Evolutionary conservation across 2,329 filamentous ascomycete species (phyloP), one percentile per base, ranked within the genome.

Genomic region (Pseudodiploospora longispora): DNA sequence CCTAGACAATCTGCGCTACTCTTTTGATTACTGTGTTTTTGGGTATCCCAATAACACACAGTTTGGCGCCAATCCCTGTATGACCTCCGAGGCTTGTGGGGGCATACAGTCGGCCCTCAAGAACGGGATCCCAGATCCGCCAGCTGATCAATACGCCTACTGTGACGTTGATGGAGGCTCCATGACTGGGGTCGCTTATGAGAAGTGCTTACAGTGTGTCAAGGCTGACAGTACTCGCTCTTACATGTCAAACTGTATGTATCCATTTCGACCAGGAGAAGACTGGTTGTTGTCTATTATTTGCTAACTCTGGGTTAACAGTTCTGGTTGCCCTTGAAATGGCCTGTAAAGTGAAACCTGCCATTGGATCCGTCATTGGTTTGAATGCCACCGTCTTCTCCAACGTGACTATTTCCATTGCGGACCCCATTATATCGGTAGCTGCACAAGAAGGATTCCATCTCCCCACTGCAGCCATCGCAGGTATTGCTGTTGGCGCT

Each of bases 1-100:
- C 27, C 10, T 10, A 78, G 75, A 79, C 50, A 78, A 79, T 50
- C 55, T 77, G 36, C 64, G 74, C 49, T 78, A 74, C 54, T 63
- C 69, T 9, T 64, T 77, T 37, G 66, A 71, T 44, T 70, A 70
- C 48, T 79, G 75, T 54, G 52, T 78, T 38, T 74, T 76, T 52
- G 71, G 68, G 7, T 74, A 66, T 45, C 73, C 70, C 10, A 71
- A 78, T 48, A 70, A 65, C 36, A 67, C 68, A 0, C 62, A 57
- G 12, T 56, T 69, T 7, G 64, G 61, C 6, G 69, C 69, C 1
- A 69, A 63, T 9, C 74, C 74, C 1, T 79, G 75, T 56, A 64
- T 67, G 34, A 77, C 73, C 0, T 67, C 66, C 6, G 68, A 65
- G 4, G 72, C 74, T 3, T 79, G 75, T 47, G 75, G 74, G 0